Conservation (phyloP, 495 filamentous ascomycete species). For the Hypoxylon rickii region DNA sequence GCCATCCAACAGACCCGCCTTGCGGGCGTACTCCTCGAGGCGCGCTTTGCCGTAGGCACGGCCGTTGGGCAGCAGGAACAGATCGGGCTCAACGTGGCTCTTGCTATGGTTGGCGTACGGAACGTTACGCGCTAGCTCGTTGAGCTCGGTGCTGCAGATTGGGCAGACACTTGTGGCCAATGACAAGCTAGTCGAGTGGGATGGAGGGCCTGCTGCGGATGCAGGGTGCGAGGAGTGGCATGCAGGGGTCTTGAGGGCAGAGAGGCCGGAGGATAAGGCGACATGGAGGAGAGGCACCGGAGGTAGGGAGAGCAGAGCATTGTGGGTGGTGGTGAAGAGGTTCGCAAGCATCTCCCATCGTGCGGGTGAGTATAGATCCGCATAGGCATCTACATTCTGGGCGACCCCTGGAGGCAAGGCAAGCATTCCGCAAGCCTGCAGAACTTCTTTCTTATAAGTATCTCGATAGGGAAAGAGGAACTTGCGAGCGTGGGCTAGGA, state of each 20-base stretch:
- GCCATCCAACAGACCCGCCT: conserved; percentile 64
- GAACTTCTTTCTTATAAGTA: conserved; percentile 68
- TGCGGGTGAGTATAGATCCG: conserved; percentile 66
- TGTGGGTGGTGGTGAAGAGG: conserved; percentile 85
- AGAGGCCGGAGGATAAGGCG: conserved; percentile 87
- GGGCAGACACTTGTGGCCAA: conserved; percentile 70
- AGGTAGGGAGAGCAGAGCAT: conserved; percentile 84
- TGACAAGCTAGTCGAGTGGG: conserved; percentile 43
- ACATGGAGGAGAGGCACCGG: conserved; percentile 85
- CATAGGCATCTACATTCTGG: conserved; percentile 39
- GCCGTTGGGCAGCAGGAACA: conserved; percentile 84
- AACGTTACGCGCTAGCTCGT: conserved; percentile 83
- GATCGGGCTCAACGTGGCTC: conserved; percentile 85
- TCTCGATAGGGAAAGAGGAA: conserved; percentile 71
- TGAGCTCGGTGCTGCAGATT: conserved; percentile 93
- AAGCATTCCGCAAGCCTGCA: conserved; percentile 77
- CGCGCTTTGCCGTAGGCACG: conserved; percentile 80
- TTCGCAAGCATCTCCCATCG: conserved; percentile 79
- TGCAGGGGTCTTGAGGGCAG: conserved; percentile 91
- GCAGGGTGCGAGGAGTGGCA: conserved; percentile 71
- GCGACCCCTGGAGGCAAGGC: conserved; percentile 68
- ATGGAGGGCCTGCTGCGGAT: conserved; percentile 40
- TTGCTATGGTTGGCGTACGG: conserved; percentile 94
- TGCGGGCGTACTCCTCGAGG: conserved; percentile 75
- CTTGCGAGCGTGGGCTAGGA: conserved; percentile 80